These are phyloP conservation scores for Prunus kanzakura DNA, from an alignment of 306 rosid genomes.

Conservation along the genomic window DNA sequence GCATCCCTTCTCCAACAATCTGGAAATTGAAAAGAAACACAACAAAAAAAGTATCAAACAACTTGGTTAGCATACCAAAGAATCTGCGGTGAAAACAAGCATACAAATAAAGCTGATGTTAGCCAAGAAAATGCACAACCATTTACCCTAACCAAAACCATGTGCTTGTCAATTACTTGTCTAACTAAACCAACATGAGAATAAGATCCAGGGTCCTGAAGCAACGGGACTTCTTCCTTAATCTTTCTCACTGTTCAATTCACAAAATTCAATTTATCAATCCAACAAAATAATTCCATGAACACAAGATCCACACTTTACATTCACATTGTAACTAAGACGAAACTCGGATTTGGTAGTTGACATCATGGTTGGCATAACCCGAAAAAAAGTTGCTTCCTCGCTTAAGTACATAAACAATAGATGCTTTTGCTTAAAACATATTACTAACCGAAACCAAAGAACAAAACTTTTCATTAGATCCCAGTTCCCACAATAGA, in stretches of 20 bases:
- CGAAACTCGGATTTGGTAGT: not conserved
- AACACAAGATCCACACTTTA: not conserved
- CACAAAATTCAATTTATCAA: not conserved
- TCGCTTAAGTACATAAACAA: not conserved
- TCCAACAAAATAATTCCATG: not conserved
- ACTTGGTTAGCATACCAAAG: not conserved
- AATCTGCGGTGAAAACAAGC: not conserved
- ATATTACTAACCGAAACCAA: not conserved
- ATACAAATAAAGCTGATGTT: too few species aligned
- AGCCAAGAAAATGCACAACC: not conserved
- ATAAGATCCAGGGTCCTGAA: constrained; percentile 91
- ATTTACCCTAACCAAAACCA: constrained; percentile 82
- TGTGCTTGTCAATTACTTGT: constrained; percentile 89
- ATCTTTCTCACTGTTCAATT: constrained; percentile 82
- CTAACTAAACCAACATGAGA: constrained; percentile 95
- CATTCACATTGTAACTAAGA: not conserved
- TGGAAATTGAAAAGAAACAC: constrained; percentile 15
- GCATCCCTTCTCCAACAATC: constrained; percentile 93
- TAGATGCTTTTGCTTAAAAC: not conserved
- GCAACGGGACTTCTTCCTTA: constrained; percentile 87
- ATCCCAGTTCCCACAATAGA: too few species aligned
- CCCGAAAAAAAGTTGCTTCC: not conserved
- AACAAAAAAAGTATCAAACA: not conserved
- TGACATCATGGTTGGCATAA: not conserved
- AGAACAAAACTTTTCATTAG: too few species aligned